Conservation (phyloP, 768 basidiomycete species). For the Pulveroboletus frians region DNA sequence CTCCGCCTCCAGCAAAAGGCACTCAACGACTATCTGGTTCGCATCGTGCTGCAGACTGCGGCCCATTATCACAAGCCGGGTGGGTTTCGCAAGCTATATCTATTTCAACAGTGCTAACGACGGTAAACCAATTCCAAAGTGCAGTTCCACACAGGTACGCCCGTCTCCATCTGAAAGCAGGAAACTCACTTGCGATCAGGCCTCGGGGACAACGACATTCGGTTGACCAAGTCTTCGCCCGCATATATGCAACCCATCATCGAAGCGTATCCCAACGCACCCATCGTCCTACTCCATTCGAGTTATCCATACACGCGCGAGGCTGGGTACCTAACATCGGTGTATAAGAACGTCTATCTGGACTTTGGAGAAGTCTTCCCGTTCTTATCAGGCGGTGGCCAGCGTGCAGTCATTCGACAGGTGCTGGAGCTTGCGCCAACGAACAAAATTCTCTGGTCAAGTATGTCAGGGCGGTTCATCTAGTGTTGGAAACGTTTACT, state of each 20-base stretch:
- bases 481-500: background rate
- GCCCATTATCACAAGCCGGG: conserved; percentile 55
- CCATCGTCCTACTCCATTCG: conserved; percentile 66
- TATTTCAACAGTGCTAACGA: background rate
- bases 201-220: conserved; percentile 70
- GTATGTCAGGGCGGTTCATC: conserved; percentile 34
- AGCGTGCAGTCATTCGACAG: conserved; percentile 53
- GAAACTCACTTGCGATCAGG: conserved; percentile 25
- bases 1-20: conserved; percentile 56
- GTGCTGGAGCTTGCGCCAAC: conserved; percentile 68
- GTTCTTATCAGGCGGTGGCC: conserved; percentile 57
- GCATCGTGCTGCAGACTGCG: conserved; percentile 49
- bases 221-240: conserved; percentile 53
- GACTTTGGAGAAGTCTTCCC: conserved; percentile 83
- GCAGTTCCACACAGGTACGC: conserved; percentile 68
- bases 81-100: conserved; percentile 20
- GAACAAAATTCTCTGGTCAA: conserved; percentile 80
- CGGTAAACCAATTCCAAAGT: conserved; percentile 37
- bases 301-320: conserved; percentile 78
- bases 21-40: conserved; percentile 65
- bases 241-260: conserved; percentile 66
- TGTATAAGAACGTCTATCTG: conserved; percentile 69
- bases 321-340: conserved; percentile 68
- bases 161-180: background rate
- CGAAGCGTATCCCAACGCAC: conserved; percentile 53